Evolutionary conservation across 257 asterid genomes (phyloP).

Genomic region (Salvia rosmarinus): DNA sequence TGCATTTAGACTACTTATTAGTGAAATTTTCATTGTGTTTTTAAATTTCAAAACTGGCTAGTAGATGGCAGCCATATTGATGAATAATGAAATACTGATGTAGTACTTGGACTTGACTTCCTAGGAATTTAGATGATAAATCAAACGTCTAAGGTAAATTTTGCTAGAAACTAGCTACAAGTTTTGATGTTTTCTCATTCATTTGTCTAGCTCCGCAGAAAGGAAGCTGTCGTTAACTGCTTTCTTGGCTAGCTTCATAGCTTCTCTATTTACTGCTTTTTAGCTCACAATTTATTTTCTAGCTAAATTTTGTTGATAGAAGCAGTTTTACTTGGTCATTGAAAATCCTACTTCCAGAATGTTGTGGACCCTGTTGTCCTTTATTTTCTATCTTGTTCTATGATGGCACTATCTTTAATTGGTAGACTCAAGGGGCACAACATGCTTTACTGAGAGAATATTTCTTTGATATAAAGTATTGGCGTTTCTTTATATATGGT

Average conservation of each 20-base stretch:
- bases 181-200: constrained; percentile 18
- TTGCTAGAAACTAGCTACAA: constrained; percentile 16
- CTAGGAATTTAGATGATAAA: not conserved
- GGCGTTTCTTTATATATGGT: not conserved
- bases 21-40: constrained; percentile 17
- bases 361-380: constrained; percentile 12
- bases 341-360: constrained; percentile 23
- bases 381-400: not conserved
- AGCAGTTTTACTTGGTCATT: constrained; percentile 19
- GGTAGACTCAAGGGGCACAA: not conserved
- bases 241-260: not conserved
- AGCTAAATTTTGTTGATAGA: constrained; percentile 12
- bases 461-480: not conserved
- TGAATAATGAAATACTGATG: not conserved
- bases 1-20: not conserved
- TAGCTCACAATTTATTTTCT: not conserved
- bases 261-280: constrained; percentile 12
- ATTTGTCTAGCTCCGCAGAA: not conserved
- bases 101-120: constrained; percentile 2
- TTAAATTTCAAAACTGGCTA: not conserved
- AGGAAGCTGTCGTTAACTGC: not conserved
- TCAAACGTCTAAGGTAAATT: constrained; percentile 2
- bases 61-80: not conserved
- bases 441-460: not conserved
- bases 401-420: not conserved